Evolutionary conservation across 1,284 basidiomycete species (phyloP).

Genomic region (Ustilago crameri): DNA sequence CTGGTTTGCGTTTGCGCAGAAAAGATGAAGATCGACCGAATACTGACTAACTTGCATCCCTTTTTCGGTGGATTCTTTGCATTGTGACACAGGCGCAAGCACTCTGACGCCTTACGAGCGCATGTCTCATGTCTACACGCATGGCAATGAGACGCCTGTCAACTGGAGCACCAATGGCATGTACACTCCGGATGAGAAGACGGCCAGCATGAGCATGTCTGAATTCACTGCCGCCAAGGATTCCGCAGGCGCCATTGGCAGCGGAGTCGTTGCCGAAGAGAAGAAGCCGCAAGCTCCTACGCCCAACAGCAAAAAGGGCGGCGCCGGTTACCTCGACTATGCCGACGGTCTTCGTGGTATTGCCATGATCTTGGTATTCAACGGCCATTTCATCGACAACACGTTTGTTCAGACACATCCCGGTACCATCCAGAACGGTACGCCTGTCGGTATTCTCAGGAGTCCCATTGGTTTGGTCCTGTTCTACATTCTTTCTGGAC

Average conservation of each 20-base stretch:
- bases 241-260: constrained; percentile 34
- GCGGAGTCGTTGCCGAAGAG: constrained; percentile 20
- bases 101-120: constrained; percentile 24
- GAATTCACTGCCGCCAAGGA: constrained; percentile 47
- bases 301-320: constrained; percentile 26
- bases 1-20: background rate
- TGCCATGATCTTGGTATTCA: constrained; percentile 68
- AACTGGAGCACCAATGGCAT: constrained; percentile 15
- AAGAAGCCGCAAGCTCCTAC: constrained; percentile 29
- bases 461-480: constrained; percentile 34
- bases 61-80: background rate
- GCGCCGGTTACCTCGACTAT: constrained; percentile 65
- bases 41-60: constrained; percentile 1
- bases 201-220: constrained; percentile 11
- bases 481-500: constrained; percentile 68
- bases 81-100: constrained; percentile 15
- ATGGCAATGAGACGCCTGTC: constrained; percentile 17
- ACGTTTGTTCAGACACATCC: constrained; percentile 68
- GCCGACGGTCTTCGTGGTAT: constrained; percentile 69
- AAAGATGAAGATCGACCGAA: background rate
- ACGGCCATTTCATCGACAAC: constrained; percentile 69
- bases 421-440: constrained; percentile 65
- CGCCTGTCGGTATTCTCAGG: constrained; percentile 54
- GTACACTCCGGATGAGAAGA: constrained; percentile 25
- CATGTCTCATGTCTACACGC: constrained; percentile 15